These are phyloP conservation scores for Pseudoturritis turrita DNA, from an alignment of 345 rosid genomes.

Conservation along the genomic window DNA sequence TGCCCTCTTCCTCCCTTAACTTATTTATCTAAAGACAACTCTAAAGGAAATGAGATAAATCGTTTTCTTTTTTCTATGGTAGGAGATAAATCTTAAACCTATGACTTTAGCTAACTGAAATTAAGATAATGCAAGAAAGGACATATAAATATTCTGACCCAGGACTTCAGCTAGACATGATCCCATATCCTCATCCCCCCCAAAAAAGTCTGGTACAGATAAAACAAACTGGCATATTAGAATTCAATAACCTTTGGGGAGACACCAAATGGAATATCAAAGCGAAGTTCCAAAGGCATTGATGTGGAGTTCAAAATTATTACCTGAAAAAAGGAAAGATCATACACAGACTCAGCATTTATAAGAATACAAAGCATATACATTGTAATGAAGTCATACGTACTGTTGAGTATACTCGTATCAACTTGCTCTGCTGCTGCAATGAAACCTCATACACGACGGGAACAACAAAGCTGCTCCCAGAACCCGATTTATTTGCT, in stretches of 20 bases:
- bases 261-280: constrained; percentile 92
- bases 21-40: background rate
- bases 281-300: constrained; percentile 79
- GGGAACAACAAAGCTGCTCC: constrained; percentile 68
- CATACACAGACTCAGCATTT: constrained; percentile 17
- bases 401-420: constrained; percentile 87
- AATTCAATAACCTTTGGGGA: constrained; percentile 69
- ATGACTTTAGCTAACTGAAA: background rate
- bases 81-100: background rate
- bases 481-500: constrained; percentile 29
- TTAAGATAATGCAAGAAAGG: constrained; percentile 5
- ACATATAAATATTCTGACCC: background rate
- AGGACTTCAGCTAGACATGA: background rate
- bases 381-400: constrained; percentile 22
- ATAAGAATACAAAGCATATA: background rate
- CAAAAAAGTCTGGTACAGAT: background rate
- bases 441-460: constrained; percentile 90
- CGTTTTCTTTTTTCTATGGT: background rate
- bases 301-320: constrained; percentile 70
- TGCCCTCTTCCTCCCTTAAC: background rate
- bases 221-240: constrained; percentile 8
- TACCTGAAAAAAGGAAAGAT: constrained; percentile 52
- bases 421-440: constrained; percentile 78
- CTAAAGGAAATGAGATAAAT: constrained; percentile 1
- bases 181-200: background rate